Percentiles rank a stretch among this genome's conserved stretches.
Evolutionary conservation across 164 flowering plant species (phyloP).

Genomic region (Pachysandra terminalis): DNA sequence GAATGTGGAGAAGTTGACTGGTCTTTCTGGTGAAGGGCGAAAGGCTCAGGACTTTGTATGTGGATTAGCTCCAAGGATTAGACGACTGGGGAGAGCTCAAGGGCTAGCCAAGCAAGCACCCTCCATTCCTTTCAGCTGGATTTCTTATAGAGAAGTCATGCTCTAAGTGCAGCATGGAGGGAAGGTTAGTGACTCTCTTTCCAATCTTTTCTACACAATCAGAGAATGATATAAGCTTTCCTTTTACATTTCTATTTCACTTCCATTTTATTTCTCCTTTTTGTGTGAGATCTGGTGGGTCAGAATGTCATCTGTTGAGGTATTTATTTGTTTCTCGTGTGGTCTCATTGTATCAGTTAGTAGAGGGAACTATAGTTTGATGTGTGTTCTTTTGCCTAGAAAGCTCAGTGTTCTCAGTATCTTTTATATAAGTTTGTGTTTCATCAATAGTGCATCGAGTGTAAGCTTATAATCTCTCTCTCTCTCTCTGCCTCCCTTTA

Average conservation of each 20-base stretch:
- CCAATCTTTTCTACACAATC: neutral
- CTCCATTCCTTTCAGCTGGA: conserved; percentile 60
- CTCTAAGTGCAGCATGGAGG: conserved; percentile 24
- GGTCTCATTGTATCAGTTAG: neutral
- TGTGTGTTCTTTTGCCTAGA: neutral
- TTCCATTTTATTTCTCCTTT: neutral
- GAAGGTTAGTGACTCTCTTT: conserved; percentile 7
- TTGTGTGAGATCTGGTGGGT: neutral
- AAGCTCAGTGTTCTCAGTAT: neutral
- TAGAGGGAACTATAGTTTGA: neutral
- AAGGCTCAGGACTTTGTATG: conserved; percentile 69
- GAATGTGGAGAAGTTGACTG: conserved; percentile 54
- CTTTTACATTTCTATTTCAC: neutral
- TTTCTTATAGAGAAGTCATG: conserved; percentile 46
- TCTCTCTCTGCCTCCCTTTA: no score
- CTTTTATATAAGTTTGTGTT: no score
- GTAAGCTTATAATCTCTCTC: no score
- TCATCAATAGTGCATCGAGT: no score
- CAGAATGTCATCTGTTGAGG: neutral
- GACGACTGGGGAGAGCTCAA: conserved; percentile 47
- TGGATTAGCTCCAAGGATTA: conserved; percentile 47
- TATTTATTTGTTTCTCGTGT: neutral
- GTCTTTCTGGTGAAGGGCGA: conserved; percentile 60
- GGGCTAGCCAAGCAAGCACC: conserved; percentile 38
- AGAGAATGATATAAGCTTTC: no score